Evolutionary conservation across 768 basidiomycete species (phyloP), one percentile per base, ranked within the genome.

Genomic region (Amanita rubescens): DNA sequence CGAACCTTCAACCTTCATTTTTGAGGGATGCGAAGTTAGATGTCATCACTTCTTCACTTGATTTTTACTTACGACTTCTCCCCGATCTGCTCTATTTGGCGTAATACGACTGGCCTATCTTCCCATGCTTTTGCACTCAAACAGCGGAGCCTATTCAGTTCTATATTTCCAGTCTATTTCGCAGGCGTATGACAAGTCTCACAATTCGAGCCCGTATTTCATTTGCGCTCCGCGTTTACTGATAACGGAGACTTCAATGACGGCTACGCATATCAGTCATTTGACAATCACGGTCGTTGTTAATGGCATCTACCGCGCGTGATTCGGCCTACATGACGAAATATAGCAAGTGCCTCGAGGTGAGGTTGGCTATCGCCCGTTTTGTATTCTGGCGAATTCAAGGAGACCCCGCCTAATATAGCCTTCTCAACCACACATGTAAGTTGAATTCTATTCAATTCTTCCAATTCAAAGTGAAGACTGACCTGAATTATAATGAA

Each of bases 111-210:
- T 4, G 92, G 83, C 17, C 89, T 73, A 61, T 93, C 87, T 61
- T 97, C 94, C 95, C 95, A 98, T 39, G 91, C 85, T 60, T 86
- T 92, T 3, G 90, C 90, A 49, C 74, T 78, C 34, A 97, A 62
- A 59, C 84, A 87, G 10, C 94, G 84, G 22, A 86, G 67, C 25
- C 92, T 91, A 44, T 7, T 15, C 17, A 42, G 22, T n/a, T 15
- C 35, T 19, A 37, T 49, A 10, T 33, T 46, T 49, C 45, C 24
- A 53, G 2, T 34, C 33, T 51, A 6, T 20, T n/a, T n/a, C 9
- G 38, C 24, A 54, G n/a, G 17, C 38, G 22, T 12, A 14, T 6
- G 11, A 54, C 19, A 48, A n/a, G 30, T 66, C 82, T 59, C 63
- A 85, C 84, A 93, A 63, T 67, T 94, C 90, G 11, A 95, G 71